Conservation (phyloP, 805 yeast species). For the Sporopachydermia quercuum region DNA sequence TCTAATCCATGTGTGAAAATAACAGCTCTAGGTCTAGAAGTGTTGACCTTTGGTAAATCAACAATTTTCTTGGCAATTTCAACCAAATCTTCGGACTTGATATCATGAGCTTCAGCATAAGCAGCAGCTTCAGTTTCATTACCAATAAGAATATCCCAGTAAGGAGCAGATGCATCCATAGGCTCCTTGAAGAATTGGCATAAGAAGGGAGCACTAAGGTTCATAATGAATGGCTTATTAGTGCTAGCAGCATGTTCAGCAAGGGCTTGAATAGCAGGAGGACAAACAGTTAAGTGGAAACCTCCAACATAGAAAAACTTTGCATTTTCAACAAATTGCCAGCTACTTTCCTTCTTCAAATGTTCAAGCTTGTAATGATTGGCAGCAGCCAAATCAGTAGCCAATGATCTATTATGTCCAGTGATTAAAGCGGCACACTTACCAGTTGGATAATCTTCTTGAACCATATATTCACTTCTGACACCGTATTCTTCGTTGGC, state of each 20-base stretch:
- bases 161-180: slow-evolving; percentile 63
- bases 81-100: slow-evolving; percentile 43
- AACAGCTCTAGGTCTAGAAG: slow-evolving; percentile 62
- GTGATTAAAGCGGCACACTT: slow-evolving; percentile 94
- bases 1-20: slow-evolving; percentile 92
- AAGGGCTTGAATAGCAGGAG: slow-evolving; percentile 77
- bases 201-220: slow-evolving; percentile 94
- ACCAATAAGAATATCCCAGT: slow-evolving; percentile 83
- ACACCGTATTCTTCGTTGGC: slow-evolving; percentile 89
- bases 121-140: slow-evolving; percentile 96
- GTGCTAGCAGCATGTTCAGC: slow-evolving; percentile 85
- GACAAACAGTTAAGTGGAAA: slow-evolving; percentile 96
- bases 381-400: slow-evolving; percentile 95
- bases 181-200: slow-evolving; percentile 92
- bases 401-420: slow-evolving; percentile 82
- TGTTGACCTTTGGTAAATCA: slow-evolving; percentile 58
- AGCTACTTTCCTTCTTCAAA: slow-evolving; percentile 77
- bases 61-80: slow-evolving; percentile 79
- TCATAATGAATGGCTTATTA: slow-evolving; percentile 66
- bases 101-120: slow-evolving; percentile 74
- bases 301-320: slow-evolving; percentile 89
- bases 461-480: slow-evolving; percentile 70
- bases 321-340: slow-evolving; percentile 73
- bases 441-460: slow-evolving; percentile 71
- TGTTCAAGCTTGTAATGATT: slow-evolving; percentile 89